phyloP scores from a whole-genome alignment of 139 green algal species.

The Micractinium sp. region DNA sequence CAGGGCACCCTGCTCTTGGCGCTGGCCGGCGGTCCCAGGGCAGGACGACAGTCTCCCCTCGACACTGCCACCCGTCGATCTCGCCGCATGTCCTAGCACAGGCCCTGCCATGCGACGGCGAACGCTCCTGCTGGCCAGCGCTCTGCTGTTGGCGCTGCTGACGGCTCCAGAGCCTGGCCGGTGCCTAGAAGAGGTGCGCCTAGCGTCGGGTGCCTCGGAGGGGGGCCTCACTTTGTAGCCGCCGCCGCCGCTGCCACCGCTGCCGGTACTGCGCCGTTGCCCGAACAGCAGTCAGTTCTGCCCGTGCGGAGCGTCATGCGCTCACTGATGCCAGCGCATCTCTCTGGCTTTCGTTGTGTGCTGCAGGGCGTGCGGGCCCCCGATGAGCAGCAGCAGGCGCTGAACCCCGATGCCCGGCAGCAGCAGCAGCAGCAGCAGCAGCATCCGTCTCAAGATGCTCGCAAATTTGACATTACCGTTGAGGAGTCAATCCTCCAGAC shows the following conservation, averaged over 20 bases:
- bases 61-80: too few relatives aligned
- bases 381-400: background rate
- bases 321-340: background rate
- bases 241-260: background rate
- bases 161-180: background rate
- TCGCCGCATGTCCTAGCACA: too few relatives aligned
- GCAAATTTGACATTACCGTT: background rate
- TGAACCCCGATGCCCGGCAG: background rate
- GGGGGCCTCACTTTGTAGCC: background rate
- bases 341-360: background rate
- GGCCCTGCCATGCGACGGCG: background rate
- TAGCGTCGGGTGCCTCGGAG: background rate
- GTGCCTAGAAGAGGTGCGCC: background rate
- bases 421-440: background rate
- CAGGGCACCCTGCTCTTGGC: too few relatives aligned
- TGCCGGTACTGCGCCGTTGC: background rate
- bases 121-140: background rate
- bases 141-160: background rate
- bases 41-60: too few relatives aligned
- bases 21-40: too few relatives aligned
- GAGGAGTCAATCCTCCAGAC: conserved; percentile 13
- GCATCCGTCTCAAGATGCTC: background rate
- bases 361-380: background rate
- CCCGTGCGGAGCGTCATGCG: background rate
- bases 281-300: too few relatives aligned